These are phyloP conservation scores for Fagopyrum esculentum DNA, from an alignment of 148 eudicot genomes.

Conservation along the genomic window DNA sequence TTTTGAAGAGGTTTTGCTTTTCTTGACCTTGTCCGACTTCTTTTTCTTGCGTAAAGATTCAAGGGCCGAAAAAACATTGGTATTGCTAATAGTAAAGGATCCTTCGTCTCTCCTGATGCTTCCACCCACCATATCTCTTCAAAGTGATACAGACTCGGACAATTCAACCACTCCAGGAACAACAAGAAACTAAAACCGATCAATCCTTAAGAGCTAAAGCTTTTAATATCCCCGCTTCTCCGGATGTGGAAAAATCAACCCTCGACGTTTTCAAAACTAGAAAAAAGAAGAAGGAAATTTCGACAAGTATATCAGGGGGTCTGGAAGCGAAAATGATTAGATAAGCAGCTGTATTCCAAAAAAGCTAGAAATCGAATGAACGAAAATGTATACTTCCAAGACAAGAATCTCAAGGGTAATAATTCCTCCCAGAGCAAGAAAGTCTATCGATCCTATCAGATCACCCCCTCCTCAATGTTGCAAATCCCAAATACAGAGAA, in stretches of 20 bases:
- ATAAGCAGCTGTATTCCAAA: neutral
- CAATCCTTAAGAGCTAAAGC: neutral
- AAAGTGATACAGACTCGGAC: constrained; percentile 2
- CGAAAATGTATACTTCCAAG: neutral
- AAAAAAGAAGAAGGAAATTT: neutral
- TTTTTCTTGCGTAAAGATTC: constrained; percentile 80
- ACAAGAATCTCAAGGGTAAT: neutral
- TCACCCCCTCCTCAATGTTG: neutral
- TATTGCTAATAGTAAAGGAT: constrained; percentile 51
- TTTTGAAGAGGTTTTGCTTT: constrained; percentile 43
- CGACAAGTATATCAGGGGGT: constrained; percentile 1
- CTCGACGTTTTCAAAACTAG: neutral
- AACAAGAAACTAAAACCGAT: neutral
- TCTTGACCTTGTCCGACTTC: constrained; percentile 56
- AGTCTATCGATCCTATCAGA: neutral
- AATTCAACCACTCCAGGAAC: neutral
- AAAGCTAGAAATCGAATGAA: neutral
- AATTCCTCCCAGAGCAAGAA: neutral
- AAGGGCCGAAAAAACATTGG: constrained; percentile 81
- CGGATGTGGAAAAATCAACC: neutral
- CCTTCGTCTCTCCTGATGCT: constrained; percentile 49
- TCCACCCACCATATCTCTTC: constrained; percentile 54
- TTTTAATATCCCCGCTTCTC: neutral
- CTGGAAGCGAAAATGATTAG: neutral
- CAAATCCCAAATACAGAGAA: neutral